Base-by-base conservation (phyloP, 1,139 yeast species). In the Scheffersomyces quercinus region DNA sequence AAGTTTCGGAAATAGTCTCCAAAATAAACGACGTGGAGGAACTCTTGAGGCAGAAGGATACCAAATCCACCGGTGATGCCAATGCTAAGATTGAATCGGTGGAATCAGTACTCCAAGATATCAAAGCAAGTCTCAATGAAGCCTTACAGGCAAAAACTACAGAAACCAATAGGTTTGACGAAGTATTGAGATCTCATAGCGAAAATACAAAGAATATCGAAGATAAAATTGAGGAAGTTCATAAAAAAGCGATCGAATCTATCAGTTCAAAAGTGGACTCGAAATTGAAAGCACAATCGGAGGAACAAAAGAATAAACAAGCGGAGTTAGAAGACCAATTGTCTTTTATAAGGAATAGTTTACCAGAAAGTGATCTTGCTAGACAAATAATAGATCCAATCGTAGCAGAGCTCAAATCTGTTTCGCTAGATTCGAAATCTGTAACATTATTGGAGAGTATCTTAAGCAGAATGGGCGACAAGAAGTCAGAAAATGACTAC, bases 311-410 rank as follows among this genome's bases (percentile, higher is more conserved):
- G 12, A 31, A 14, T 11, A n/a, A 15, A 14, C 10, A 14, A 8
- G 35, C 10, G 10, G 13, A 7, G 24, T 8, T 31, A 7, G 24
- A 14, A 20, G 24, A 15, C 5, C 35, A 31, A 31, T 31, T 31
- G 35, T 6, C 15, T 15, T 31, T 20, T 14, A 31, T 31, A 14
- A 31, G 7, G 12, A 31, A 31, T 15, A 24, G n/a, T 29, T 37
- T 37, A 12, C 52, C 62, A 41, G 45, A 51, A 44, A 42, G 59
- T 35, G 57, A 56, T 29, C 28, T 55, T n/a, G 52, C 49, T 4
- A 41, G 48, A 34, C 58, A 56, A 31, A 57, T 64, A 5, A 47
- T 60, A 3, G 62, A 60, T 34, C 68, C 68, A 0, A 57, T 65
- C 30, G 48, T 63, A 5, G 56, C 56, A 3, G 66, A 64, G 41